Evolutionary conservation across 192 early-diverging fungal genomes (phyloP).

Genomic region (Coemansia sp.): DNA sequence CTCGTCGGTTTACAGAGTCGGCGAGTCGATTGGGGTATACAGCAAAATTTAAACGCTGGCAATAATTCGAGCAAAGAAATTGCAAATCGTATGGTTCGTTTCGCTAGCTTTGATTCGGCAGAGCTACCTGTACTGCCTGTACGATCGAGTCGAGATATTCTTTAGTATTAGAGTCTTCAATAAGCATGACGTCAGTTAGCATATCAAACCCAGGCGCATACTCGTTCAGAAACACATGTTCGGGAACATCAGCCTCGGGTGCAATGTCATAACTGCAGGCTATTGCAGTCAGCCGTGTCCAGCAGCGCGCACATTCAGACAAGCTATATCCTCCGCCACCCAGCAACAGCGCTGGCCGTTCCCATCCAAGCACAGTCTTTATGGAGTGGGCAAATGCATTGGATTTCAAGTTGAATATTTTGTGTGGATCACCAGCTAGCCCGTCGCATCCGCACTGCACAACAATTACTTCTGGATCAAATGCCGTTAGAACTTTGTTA

Average conservation of each 20-base stretch:
- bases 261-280: slow-evolving; percentile 40
- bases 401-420: slow-evolving; percentile 39
- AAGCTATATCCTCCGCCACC: slow-evolving; percentile 87
- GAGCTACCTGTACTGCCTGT: background rate
- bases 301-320: slow-evolving; percentile 87
- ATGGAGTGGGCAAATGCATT: slow-evolving; percentile 30
- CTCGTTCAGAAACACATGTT: slow-evolving; percentile 64
- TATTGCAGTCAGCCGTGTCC: slow-evolving; percentile 90
- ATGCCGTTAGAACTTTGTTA: slow-evolving; percentile 65
- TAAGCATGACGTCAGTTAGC: slow-evolving; percentile 16
- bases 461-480: slow-evolving; percentile 80
- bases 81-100: background rate
- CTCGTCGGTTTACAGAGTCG: no score
- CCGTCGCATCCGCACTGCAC: slow-evolving; percentile 82
- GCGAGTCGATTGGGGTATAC: background rate
- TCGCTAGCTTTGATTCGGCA: background rate
- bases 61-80: no score
- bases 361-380: slow-evolving; percentile 9
- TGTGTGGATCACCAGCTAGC: slow-evolving; percentile 47
- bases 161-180: slow-evolving; percentile 27
- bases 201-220: slow-evolving; percentile 52
- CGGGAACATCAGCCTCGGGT: slow-evolving; percentile 55
- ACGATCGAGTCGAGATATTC: slow-evolving; percentile 4
- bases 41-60: background rate
- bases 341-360: slow-evolving; percentile 26